phyloP scores from a whole-genome alignment of 306 rosid genomes.

The Cicer yamashitae region DNA sequence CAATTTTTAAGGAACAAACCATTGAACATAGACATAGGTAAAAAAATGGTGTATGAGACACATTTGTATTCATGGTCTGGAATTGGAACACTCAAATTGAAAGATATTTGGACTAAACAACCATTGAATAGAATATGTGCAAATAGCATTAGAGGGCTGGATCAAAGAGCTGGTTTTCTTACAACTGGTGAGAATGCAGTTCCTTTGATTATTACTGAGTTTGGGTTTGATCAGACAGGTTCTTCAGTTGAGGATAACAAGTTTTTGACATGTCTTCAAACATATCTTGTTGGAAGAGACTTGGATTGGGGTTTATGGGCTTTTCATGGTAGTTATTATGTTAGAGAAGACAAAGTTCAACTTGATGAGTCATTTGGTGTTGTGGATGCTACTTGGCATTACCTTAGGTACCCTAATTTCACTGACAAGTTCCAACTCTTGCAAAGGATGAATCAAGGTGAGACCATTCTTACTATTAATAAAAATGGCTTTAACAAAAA shows the following conservation, averaged over 20 bases:
- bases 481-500: too few species aligned
- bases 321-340: slow-evolving; percentile 57
- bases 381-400: slow-evolving; percentile 50
- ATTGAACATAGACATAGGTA: slow-evolving; percentile 42
- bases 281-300: slow-evolving; percentile 61
- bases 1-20: slow-evolving; percentile 50
- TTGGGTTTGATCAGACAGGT: slow-evolving; percentile 54
- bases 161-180: slow-evolving; percentile 54
- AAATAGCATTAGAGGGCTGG: slow-evolving; percentile 39
- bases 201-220: slow-evolving; percentile 61
- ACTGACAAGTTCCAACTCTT: slow-evolving; percentile 50
- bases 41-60: slow-evolving; percentile 56
- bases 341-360: slow-evolving; percentile 42
- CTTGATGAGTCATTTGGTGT: slow-evolving; percentile 60
- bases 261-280: slow-evolving; percentile 64
- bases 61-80: slow-evolving; percentile 63
- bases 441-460: slow-evolving; percentile 56
- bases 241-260: slow-evolving; percentile 42
- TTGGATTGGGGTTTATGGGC: slow-evolving; percentile 73
- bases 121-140: slow-evolving; percentile 60
- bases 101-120: slow-evolving; percentile 52
- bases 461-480: neutral
- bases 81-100: slow-evolving; percentile 47
- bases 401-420: slow-evolving; percentile 50
- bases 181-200: slow-evolving; percentile 37